Percentiles rank a stretch among this genome's conserved stretches.
Conservation (phyloP, 495 filamentous ascomycete species). For the Talaromyces nanjingensis region DNA sequence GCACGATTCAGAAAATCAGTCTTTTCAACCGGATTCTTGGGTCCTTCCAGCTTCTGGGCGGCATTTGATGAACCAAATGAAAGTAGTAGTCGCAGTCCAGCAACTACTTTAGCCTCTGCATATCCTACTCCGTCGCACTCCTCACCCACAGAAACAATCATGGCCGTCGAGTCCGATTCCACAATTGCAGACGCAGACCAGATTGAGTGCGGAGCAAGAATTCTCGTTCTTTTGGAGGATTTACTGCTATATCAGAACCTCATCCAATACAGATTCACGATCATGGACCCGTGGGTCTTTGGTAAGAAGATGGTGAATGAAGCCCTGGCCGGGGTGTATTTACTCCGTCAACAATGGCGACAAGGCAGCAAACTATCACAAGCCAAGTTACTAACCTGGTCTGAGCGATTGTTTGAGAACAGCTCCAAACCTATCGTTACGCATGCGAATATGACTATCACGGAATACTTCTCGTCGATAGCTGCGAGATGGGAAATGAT, state of each 20-base stretch:
- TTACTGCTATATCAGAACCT: background rate
- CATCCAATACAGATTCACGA: slow-evolving; percentile 1
- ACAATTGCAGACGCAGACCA: slow-evolving; percentile 1
- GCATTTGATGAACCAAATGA: slow-evolving; percentile 5
- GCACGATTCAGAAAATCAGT: background rate
- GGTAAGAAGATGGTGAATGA: slow-evolving; percentile 1
- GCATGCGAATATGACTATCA: background rate
- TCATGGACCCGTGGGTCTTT: slow-evolving; percentile 1
- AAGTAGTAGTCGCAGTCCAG: background rate
- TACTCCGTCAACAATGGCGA: background rate
- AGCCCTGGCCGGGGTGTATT: background rate
- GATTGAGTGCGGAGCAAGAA: slow-evolving; percentile 6
- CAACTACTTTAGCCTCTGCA: background rate
- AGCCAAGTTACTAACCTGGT: slow-evolving; percentile 2
- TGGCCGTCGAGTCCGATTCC: background rate
- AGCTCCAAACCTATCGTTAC: slow-evolving; percentile 1
- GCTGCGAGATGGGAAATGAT: slow-evolving; percentile 10
- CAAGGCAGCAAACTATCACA: background rate
- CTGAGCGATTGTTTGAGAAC: slow-evolving; percentile 5
- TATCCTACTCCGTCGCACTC: background rate
- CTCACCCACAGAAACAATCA: background rate
- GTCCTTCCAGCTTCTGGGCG: slow-evolving; percentile 6
- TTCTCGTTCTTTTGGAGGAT: slow-evolving; percentile 1
- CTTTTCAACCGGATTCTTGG: background rate
- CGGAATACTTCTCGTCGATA: slow-evolving; percentile 4